phyloP scores from a whole-genome alignment of 2,329 filamentous ascomycete genomes.

The Teratosphaeriaceae sp. region DNA sequence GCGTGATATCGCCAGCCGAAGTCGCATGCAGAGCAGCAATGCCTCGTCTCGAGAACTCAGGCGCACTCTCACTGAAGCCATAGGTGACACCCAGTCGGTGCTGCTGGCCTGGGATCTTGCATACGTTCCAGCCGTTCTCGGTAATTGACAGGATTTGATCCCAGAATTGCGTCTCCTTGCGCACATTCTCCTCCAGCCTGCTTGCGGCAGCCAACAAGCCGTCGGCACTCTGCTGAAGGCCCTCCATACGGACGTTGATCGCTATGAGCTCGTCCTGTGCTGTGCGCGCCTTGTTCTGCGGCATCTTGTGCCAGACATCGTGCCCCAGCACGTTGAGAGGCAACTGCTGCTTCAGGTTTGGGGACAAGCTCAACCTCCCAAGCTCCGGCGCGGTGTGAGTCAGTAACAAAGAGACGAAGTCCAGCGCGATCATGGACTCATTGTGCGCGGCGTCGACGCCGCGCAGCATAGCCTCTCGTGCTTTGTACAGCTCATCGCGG shows the following conservation, averaged over 20 bases:
- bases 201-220: constrained; percentile 65
- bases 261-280: constrained; percentile 41
- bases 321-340: constrained; percentile 69
- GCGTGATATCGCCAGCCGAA: constrained; percentile 64
- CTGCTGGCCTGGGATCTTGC: constrained; percentile 61
- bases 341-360: constrained; percentile 60
- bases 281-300: constrained; percentile 46
- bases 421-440: constrained; percentile 63
- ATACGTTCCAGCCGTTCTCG: constrained; percentile 80
- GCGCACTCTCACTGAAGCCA: constrained; percentile 70
- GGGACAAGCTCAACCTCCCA: constrained; percentile 63
- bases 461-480: constrained; percentile 35
- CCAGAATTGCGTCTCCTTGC: constrained; percentile 82
- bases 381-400: constrained; percentile 61
- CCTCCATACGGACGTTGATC: constrained; percentile 70
- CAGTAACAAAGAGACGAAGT: constrained; percentile 75
- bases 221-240: constrained; percentile 67
- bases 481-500: constrained; percentile 34
- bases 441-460: constrained; percentile 41
- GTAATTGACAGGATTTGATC: constrained; percentile 74
- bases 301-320: constrained; percentile 53
- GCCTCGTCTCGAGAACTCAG: constrained; percentile 60
- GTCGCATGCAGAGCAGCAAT: constrained; percentile 71
- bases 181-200: constrained; percentile 69
- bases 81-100: constrained; percentile 79